phyloP scores from a whole-genome alignment of 2,329 filamentous ascomycete species.

The Microcyclospora pomicola region DNA sequence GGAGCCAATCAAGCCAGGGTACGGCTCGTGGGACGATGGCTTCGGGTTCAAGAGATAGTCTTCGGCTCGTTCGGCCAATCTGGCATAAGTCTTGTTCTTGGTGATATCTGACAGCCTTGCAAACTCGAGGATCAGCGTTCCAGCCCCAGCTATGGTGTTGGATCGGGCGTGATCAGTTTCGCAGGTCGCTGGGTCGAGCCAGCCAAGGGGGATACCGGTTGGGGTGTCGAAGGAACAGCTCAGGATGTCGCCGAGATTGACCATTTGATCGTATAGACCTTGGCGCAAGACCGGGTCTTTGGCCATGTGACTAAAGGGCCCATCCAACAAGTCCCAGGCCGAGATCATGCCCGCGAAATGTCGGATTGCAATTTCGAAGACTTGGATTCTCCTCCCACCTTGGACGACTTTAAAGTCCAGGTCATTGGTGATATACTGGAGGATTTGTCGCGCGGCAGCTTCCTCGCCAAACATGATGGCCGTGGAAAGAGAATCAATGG shows the following conservation, averaged over 20 bases:
- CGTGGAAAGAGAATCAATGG: conserved; percentile 13
- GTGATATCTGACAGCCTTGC: conserved; percentile 14
- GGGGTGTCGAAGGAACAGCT: conserved; percentile 12
- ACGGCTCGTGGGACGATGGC: conserved; percentile 10
- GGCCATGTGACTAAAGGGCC: conserved; percentile 9
- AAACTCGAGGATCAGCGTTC: conserved; percentile 15
- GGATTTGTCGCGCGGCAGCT: conserved; percentile 8
- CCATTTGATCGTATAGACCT: conserved; percentile 10
- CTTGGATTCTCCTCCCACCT: conserved; percentile 8
- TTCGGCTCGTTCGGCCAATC: conserved; percentile 11
- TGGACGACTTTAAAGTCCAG: conserved; percentile 9
- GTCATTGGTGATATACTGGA: conserved; percentile 16
- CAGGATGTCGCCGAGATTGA: conserved; percentile 10
- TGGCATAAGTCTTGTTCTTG: conserved; percentile 10
- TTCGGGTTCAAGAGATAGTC: conserved; percentile 11
- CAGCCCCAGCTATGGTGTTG: conserved; percentile 10
- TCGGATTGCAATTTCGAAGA: conserved; percentile 15
- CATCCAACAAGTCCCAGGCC: conserved; percentile 12
- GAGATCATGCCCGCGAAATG: conserved; percentile 16
- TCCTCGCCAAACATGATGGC: conserved; percentile 14
- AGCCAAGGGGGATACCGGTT: conserved; percentile 12
- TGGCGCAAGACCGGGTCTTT: conserved; percentile 5
- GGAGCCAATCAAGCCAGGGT: conserved; percentile 19
- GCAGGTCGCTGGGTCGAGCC: conserved; percentile 12
- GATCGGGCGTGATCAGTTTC: conserved; percentile 12